A percentile compares a stretch with the other conserved stretches of the same genome.
These are phyloP conservation scores for Eimeria tenella DNA, from an alignment of 169 alveolate species.

Conservation along the genomic window DNA sequence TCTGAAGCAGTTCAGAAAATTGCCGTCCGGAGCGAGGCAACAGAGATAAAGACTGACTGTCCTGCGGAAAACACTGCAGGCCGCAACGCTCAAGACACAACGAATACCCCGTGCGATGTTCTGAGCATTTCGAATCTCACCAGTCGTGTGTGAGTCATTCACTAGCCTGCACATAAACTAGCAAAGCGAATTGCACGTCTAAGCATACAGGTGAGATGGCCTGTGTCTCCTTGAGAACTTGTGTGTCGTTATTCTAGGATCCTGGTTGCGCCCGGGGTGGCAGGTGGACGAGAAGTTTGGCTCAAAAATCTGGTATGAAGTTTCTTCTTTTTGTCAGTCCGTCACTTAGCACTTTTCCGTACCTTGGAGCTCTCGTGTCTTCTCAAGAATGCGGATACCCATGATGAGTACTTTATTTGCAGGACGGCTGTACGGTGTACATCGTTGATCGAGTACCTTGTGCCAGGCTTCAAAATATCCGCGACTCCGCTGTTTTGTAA, in stretches of 20 bases:
- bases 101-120: neutral
- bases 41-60: neutral
- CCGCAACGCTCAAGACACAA: neutral
- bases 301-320: neutral
- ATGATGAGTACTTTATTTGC: too few relatives aligned
- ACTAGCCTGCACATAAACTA: neutral
- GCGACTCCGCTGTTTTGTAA: neutral
- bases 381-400: too few relatives aligned
- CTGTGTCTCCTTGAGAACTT: neutral
- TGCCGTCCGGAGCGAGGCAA: neutral
- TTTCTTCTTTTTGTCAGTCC: neutral
- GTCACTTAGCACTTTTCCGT: too few relatives aligned
- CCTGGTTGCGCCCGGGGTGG: slow-evolving; percentile 25
- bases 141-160: neutral
- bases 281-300: slow-evolving; percentile 25
- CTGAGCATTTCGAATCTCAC: neutral
- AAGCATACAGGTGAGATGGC: too few relatives aligned
- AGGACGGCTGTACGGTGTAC: slow-evolving; percentile 35
- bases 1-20: neutral
- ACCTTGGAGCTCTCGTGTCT: too few relatives aligned
- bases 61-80: neutral
- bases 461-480: neutral
- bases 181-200: neutral
- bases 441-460: neutral
- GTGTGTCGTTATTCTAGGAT: neutral